Percentiles rank a stretch among this genome's conserved stretches.
Conservation (phyloP, 2,329 filamentous ascomycete species). For the Botrytis paeoniae region DNA sequence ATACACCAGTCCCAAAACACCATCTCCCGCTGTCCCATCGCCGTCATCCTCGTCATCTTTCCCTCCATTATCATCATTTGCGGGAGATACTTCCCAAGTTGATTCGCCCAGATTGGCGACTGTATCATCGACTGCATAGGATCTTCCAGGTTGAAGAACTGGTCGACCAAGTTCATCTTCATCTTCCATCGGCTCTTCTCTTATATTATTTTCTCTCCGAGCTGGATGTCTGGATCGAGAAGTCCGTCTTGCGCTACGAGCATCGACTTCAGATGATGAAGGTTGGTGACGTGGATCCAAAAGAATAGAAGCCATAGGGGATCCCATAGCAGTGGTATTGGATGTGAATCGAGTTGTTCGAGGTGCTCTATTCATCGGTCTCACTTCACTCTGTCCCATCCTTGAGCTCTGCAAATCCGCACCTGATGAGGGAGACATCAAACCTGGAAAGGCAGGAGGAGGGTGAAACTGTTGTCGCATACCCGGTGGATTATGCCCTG, state of each 20-base stretch:
- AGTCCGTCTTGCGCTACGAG: conserved; percentile 47
- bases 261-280: conserved; percentile 45
- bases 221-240: conserved; percentile 47
- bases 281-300: conserved; percentile 76
- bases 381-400: conserved; percentile 45
- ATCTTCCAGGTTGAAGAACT: conserved; percentile 4
- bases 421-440: conserved; percentile 60
- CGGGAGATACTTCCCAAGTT: conserved; percentile 44
- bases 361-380: conserved; percentile 42
- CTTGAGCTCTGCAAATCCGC: conserved; percentile 55
- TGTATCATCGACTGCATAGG: conserved; percentile 34
- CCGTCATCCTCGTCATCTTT: conserved; percentile 47
- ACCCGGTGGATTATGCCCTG: conserved; percentile 56
- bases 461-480: conserved; percentile 64
- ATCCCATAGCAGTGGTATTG: conserved; percentile 31
- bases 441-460: conserved; percentile 70
- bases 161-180: conserved; percentile 35
- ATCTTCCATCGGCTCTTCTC: conserved; percentile 55
- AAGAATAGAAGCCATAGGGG: conserved; percentile 69
- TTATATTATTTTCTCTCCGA: conserved; percentile 46
- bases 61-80: conserved; percentile 33
- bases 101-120: conserved; percentile 40
- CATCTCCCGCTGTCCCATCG: conserved; percentile 48
- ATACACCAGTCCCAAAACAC: conserved; percentile 63
- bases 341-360: conserved; percentile 47